Conservation (phyloP, 164 flowering plant genomes). For the Berberis vulgaris region DNA sequence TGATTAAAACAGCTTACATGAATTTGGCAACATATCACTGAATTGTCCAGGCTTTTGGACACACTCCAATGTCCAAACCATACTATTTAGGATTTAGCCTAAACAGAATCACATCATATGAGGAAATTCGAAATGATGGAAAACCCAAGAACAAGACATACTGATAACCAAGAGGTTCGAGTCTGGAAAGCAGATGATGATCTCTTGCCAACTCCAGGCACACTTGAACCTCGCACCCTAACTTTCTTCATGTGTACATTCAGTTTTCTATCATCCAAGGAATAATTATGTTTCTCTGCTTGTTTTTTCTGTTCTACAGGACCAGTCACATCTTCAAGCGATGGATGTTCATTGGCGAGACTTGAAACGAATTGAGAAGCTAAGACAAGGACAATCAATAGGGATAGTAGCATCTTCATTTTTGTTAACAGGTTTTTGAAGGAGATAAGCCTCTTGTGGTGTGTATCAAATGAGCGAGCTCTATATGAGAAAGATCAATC, state of each 20-base stretch:
- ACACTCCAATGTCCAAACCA: background rate
- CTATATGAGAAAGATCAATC: no score
- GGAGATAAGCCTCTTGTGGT: conserved; percentile 1
- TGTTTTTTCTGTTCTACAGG: background rate
- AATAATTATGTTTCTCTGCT: background rate
- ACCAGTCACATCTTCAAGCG: background rate
- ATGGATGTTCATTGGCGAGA: background rate
- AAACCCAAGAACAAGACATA: background rate
- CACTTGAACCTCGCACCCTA: background rate
- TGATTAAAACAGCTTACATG: no score
- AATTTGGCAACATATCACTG: no score
- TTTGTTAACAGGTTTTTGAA: background rate
- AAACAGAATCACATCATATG: background rate
- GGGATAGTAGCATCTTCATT: background rate
- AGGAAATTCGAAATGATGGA: background rate
- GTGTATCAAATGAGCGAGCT: background rate
- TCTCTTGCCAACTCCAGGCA: background rate
- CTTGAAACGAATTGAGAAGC: conserved; percentile 6
- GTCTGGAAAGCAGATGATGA: background rate
- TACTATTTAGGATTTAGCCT: background rate
- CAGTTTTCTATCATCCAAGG: background rate
- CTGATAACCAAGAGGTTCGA: background rate
- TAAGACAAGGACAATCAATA: conserved; percentile 1
- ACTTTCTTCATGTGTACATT: conserved; percentile 2
- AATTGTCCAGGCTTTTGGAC: no score